Evolutionary conservation across 2,329 filamentous ascomycete genomes (phyloP), one percentile per base, ranked within the genome.

Genomic region (Paraphoma chrysanthemicola): DNA sequence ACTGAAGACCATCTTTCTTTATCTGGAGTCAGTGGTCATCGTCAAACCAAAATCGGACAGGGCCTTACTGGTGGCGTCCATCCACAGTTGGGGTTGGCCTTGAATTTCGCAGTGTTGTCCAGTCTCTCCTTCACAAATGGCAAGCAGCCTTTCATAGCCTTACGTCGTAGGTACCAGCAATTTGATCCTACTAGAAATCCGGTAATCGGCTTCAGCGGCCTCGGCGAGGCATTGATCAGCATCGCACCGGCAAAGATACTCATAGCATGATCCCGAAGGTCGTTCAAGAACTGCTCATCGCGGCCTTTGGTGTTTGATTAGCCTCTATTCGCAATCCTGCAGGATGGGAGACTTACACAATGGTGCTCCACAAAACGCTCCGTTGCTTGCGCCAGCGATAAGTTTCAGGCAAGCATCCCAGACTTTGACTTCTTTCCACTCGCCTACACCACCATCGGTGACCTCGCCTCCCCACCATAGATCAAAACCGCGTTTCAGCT

Each of bases 1-100:
- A 63, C 57, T 63, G 61, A 4, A 63, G 56, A 4, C 55, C 61
- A 18, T 63, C 61, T 52, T 59, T 54, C 61, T 63, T 36, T 14
- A 29, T 29, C 9, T n/a, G 10, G 18, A n/a, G 31, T 61, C 33
- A 61, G 56, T 9, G 12, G 4, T 16, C 11, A 16, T 38, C 17
- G 18, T 6, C 23, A 8, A 29, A 28, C 14, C 46, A 3, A 29
- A 6, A 6, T 14, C 3, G 7, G 9, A 53, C 14, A 30, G 33
- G 33, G 14, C 14, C 58, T 30, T 59, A 60, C 58, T 12, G 58
- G 55, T 33, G 58, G 58, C 31, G 44, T 56, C 58, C 58, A 62
- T 31, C 53, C 59, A 30, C 51, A 60, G 12, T 51, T 55, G 2
- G 58, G 46, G 18, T 60, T 30, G 23, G 51, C 51, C 49, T 61